Conservation (phyloP, 2,329 filamentous ascomycete species). For the Macroventuria anomochaeta region DNA sequence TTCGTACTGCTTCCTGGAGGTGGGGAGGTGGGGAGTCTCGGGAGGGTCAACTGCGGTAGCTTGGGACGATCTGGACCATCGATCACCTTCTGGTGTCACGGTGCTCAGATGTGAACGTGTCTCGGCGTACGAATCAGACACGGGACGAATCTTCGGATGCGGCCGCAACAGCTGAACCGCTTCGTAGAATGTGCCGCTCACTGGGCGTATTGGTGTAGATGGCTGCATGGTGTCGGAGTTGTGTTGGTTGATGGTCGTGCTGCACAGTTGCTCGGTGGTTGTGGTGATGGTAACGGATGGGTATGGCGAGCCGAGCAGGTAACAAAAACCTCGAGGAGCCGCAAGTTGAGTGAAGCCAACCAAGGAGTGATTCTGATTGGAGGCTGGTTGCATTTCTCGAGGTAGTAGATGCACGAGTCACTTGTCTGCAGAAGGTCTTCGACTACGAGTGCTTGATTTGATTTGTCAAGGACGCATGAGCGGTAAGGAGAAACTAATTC, state of each 20-base stretch:
- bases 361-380: background rate
- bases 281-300: background rate
- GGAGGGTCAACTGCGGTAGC: background rate
- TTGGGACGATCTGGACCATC: background rate
- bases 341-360: background rate
- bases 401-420: background rate
- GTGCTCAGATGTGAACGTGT: background rate
- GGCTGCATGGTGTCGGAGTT: background rate
- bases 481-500: background rate
- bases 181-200: background rate
- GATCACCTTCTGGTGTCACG: background rate
- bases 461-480: background rate
- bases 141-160: background rate
- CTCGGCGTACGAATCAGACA: background rate
- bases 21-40: background rate
- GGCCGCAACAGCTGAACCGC: background rate
- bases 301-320: background rate
- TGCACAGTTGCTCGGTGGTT: background rate
- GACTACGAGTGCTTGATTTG: background rate
- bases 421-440: background rate
- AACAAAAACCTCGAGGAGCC: background rate
- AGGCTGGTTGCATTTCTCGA: background rate
- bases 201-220: background rate
- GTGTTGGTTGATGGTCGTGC: background rate
- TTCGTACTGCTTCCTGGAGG: background rate